These are phyloP conservation scores for Stephanocyclus meneghinianus DNA, from an alignment of 352 stramenopile species.

Conservation along the genomic window DNA sequence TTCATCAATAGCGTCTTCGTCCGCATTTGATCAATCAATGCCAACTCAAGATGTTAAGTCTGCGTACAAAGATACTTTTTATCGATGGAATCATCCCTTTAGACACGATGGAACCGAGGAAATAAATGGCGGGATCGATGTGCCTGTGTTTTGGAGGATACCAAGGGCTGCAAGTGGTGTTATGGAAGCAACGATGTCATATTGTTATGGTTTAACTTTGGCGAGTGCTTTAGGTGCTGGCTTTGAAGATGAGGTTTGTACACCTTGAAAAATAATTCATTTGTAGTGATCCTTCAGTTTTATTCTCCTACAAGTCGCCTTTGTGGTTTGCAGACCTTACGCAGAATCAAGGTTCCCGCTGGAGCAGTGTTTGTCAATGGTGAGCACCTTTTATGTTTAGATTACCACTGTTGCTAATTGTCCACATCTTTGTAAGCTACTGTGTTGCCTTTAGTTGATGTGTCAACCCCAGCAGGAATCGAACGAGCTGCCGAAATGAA, in stretches of 20 bases:
- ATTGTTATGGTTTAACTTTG: slow-evolving; percentile 41
- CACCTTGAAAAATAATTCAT: not conserved
- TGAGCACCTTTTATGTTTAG: not conserved
- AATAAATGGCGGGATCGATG: slow-evolving; percentile 23
- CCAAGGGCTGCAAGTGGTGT: slow-evolving; percentile 36
- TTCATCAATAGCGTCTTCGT: not conserved
- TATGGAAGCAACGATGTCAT: slow-evolving; percentile 34
- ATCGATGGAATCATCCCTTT: slow-evolving; percentile 47
- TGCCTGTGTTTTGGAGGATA: slow-evolving; percentile 52
- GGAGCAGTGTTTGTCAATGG: slow-evolving; percentile 51
- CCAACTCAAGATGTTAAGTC: slow-evolving; percentile 28
- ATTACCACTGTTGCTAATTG: not conserved
- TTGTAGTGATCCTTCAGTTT: not conserved
- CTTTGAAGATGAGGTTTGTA: slow-evolving; percentile 28
- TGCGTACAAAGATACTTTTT: slow-evolving; percentile 42
- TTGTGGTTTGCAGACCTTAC: slow-evolving; percentile 16
- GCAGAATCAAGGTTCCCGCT: slow-evolving; percentile 23
- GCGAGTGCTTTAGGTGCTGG: slow-evolving; percentile 29
- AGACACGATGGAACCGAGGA: slow-evolving; percentile 5
- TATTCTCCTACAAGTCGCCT: not conserved
- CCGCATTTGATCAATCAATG: slow-evolving; percentile 22
- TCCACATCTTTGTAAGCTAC: not conserved
- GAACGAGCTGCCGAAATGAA: slow-evolving; percentile 30
- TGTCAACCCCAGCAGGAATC: slow-evolving; percentile 27
- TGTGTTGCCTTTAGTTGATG: slow-evolving; percentile 6